Evolutionary conservation across 495 filamentous ascomycete species (phyloP), one percentile per base, ranked within the genome.

Genomic region (Choiromyces venosus): DNA sequence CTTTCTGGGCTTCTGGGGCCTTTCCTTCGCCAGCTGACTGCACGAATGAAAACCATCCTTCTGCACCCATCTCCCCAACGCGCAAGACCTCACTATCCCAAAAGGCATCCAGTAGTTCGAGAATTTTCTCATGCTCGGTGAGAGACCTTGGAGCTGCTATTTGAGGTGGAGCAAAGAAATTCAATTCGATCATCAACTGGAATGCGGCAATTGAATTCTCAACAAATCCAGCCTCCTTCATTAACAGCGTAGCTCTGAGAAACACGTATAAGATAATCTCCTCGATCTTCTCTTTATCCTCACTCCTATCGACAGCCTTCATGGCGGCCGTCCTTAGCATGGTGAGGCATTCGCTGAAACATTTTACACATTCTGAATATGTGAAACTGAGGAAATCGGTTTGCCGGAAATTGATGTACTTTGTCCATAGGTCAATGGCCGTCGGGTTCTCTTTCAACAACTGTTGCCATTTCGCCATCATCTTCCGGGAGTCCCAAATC

Each of bases 41-140:
- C 42, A 79, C 79, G 82, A 87, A 90, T 35, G 83, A 79, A 33
- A 79, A 81, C 94, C 94, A 97, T 21, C 92, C 93, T 38, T 85
- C 83, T 40, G 91, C 89, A 6, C 83, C 85, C 8, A 82, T 78
- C 81, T 98, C 95, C 6, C 95, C 95, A 70, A 96, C 87, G 10
- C 94, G 89, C 4, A 91, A 83, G 9, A 89, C 86, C 79, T 97
- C 95, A 52, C 89, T 92, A 68, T 97, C 92, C 95, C 95, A 99
- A 76, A 93, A 97, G 1, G 80, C 80, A n/a, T 84, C 76, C 0
- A 87, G 74, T 18, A 80, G 69, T 10, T 79, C 76, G 1, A 77
- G 65, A 21, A 83, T 74, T 21, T 74, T 69, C n/a, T 79, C 72
- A 7, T 70, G 67, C 65, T 74, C 73, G 18, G 10, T 66, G 9